Base-by-base conservation (phyloP, 108 stramenopile species). In the Cyclostephanos tholiformis region DNA sequence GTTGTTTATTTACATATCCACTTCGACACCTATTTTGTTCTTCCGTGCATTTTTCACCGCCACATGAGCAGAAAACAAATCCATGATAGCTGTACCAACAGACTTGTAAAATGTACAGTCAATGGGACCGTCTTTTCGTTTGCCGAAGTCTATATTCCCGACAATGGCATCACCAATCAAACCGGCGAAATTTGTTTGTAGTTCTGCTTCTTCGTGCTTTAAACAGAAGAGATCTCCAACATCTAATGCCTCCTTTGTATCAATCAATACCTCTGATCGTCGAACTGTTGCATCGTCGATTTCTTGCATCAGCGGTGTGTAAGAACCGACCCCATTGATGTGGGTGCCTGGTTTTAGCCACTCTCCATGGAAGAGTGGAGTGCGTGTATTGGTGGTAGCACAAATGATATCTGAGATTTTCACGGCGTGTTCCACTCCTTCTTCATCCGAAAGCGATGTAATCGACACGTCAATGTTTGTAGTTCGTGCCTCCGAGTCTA, bases 1-100 rank as follows among this genome's bases (percentile, higher is more conserved):
- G 32, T 36, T 2, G 13, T 7, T 38, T 27, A 29, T 30, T 63
- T 55, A 76, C 75, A 81, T 81, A n/a, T 76, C 69, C 25, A 81
- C 43, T 59, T 49, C 70, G 1, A 44, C 55, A 0, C 80, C 80
- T 36, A 76, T 64, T 27, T 44, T 46, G 25, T 65, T 76, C 68
- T 49, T 32, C 23, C 12, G 44, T 43, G 80, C 80, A 16, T 64
- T n/a, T 10, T 81, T 46, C 0, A 35, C 63, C 2, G 69, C 80
- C 71, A 43, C 46, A 29, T 81, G 69, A 38, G 90, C 93, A n/a
- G 90, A 88, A 22, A 91, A 52, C 16, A 94, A 80, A 79, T 93
- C 92, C 61, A 91, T 90, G 75, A 89, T 91, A 19, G 89, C 87
- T 16, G 88, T 89, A 11, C 92, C 92, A 29, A 87, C 86, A 22